phyloP scores from a whole-genome alignment of 2,329 filamentous ascomycete genomes.

The Apiospora sp. region DNA sequence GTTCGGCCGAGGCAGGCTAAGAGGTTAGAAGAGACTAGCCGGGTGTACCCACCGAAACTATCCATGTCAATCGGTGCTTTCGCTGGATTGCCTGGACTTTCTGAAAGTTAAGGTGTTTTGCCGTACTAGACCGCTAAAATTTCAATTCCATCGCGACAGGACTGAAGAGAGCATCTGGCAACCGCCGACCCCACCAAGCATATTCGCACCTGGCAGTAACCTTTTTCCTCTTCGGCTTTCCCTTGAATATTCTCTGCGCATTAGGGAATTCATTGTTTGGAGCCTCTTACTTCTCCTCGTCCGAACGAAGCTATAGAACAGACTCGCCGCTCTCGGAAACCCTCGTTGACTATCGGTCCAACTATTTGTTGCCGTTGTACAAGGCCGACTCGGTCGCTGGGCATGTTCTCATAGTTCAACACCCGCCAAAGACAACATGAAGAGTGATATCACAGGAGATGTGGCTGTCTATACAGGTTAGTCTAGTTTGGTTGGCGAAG shows the following conservation, averaged over 20 bases:
- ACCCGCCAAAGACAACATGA: slow-evolving; percentile 61
- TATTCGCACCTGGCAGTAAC: not conserved
- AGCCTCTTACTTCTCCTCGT: not conserved
- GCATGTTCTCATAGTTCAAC: not conserved
- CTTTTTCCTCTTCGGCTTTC: not conserved
- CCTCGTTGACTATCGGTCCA: not conserved
- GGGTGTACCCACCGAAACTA: not conserved
- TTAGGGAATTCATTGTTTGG: too few relatives aligned
- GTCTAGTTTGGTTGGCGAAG: not conserved
- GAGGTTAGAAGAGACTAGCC: not conserved
- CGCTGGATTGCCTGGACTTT: not conserved
- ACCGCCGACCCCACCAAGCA: slow-evolving; percentile 5
- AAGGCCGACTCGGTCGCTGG: not conserved
- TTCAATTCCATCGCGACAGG: slow-evolving; percentile 19
- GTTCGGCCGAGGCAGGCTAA: not conserved
- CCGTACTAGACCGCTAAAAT: slow-evolving; percentile 20
- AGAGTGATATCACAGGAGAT: slow-evolving; percentile 81
- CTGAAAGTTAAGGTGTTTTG: slow-evolving; percentile 4
- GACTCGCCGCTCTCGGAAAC: not conserved
- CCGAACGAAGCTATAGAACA: not conserved
- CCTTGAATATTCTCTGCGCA: not conserved
- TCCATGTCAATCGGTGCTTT: not conserved
- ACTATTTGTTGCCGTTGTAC: not conserved
- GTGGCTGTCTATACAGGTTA: slow-evolving; percentile 83
- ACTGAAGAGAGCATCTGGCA: slow-evolving; percentile 6